Conservation (phyloP, 2,329 filamentous ascomycete genomes). For the Penicillium corylophilum region DNA sequence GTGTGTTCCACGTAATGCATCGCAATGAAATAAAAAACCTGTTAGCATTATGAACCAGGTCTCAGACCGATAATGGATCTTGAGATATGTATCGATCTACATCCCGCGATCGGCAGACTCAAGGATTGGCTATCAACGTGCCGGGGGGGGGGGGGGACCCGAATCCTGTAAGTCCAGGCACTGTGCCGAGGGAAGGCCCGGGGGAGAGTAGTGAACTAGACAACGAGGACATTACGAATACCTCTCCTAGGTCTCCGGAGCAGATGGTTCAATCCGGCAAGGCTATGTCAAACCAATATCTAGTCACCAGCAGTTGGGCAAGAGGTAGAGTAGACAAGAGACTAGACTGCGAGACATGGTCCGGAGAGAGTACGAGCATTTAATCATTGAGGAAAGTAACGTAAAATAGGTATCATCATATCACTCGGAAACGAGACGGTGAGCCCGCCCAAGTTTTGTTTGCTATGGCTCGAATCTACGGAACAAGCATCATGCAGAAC, state of each 20-base stretch:
- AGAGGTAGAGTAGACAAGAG: background rate
- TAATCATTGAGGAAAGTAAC: slow-evolving; percentile 27
- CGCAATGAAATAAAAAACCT: too few relatives aligned
- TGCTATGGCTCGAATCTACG: slow-evolving; percentile 36
- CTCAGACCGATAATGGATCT: too few relatives aligned
- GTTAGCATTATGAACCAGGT: too few relatives aligned
- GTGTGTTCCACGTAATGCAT: too few relatives aligned
- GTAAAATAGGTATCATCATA: slow-evolving; percentile 36
- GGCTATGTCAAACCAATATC: background rate
- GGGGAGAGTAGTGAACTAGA: too few relatives aligned
- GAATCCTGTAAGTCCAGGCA: too few relatives aligned
- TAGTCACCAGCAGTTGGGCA: background rate
- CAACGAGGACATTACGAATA: too few relatives aligned
- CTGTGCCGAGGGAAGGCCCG: too few relatives aligned
- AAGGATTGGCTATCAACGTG: too few relatives aligned
- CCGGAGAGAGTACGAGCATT: slow-evolving; percentile 22
- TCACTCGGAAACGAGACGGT: slow-evolving; percentile 30
- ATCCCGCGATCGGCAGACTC: too few relatives aligned
- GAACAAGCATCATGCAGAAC: slow-evolving; percentile 37
- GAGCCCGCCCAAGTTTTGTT: slow-evolving; percentile 28
- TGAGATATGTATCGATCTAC: too few relatives aligned
- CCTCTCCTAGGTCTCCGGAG: background rate
- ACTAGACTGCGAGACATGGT: slow-evolving; percentile 3
- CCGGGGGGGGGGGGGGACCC: too few relatives aligned
- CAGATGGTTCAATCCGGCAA: background rate